Evolutionary conservation across 805 yeast genomes (phyloP).

Genomic region (Isabelozyma gotoi): DNA sequence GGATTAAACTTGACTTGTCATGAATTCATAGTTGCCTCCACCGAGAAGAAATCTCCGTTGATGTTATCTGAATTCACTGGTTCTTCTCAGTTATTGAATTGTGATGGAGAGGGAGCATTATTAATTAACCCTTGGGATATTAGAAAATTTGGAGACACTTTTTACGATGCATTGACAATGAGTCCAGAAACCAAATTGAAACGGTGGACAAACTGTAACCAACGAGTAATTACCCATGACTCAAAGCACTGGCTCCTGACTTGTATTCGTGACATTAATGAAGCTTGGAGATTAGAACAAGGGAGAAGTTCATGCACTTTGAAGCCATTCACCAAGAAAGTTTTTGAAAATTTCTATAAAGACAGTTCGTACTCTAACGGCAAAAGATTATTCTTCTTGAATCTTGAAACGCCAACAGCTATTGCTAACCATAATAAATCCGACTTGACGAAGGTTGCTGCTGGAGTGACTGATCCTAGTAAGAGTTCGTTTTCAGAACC

Average conservation of each 20-base stretch:
- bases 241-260: conserved; percentile 71
- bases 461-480: conserved; percentile 13
- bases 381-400: conserved; percentile 51
- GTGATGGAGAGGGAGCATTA: conserved; percentile 58
- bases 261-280: conserved; percentile 54
- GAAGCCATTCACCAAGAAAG: conserved; percentile 29
- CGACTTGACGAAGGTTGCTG: conserved; percentile 19
- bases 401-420: conserved; percentile 47
- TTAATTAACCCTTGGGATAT: conserved; percentile 92
- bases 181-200: conserved; percentile 50
- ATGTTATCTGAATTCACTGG: conserved; percentile 93
- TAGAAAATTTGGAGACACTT: conserved; percentile 60
- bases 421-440: conserved; percentile 10
- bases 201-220: conserved; percentile 62
- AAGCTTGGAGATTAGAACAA: conserved; percentile 36
- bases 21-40: conserved; percentile 80
- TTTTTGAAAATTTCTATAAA: conserved; percentile 32
- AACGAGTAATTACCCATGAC: conserved; percentile 64
- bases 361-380: conserved; percentile 15
- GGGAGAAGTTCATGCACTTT: conserved; percentile 22
- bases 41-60: conserved; percentile 72
- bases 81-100: conserved; percentile 72
- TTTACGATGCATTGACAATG: conserved; percentile 68
- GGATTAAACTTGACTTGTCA: conserved; percentile 97
- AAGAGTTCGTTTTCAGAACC: conserved; percentile 49